Evolutionary conservation across 768 basidiomycete species (phyloP).

Genomic region (Rhodotorula toruloides): DNA sequence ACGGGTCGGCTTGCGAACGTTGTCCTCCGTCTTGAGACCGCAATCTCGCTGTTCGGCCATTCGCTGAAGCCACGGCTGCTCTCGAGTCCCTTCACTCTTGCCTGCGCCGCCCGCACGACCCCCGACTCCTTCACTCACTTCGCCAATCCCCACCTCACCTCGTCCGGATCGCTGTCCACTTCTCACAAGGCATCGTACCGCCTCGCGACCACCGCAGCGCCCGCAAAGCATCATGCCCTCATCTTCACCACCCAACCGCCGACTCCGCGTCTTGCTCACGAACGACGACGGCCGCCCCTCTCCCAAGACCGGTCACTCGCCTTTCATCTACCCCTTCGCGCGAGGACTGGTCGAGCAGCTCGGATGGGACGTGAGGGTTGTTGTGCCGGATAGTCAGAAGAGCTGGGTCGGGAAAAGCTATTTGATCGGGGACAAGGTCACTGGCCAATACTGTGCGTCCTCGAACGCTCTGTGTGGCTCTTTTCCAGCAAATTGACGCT

Average conservation of each 20-base stretch:
- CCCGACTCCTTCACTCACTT: background rate
- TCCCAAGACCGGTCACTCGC: constrained; percentile 42
- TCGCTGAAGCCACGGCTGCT: too few species aligned
- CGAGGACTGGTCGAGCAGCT: constrained; percentile 42
- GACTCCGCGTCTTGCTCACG: constrained; percentile 25
- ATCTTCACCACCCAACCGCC: background rate
- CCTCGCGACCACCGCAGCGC: too few species aligned
- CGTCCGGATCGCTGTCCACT: too few species aligned
- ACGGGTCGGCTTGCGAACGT: too few species aligned
- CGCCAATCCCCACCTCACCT: too few species aligned
- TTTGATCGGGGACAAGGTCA: constrained; percentile 39
- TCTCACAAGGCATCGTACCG: too few species aligned
- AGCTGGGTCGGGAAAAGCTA: constrained; percentile 49
- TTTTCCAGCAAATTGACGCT: background rate
- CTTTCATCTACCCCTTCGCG: constrained; percentile 49
- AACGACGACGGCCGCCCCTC: constrained; percentile 50
- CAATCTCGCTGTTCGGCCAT: too few species aligned
- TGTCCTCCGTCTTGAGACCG: too few species aligned
- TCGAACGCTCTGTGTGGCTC: background rate
- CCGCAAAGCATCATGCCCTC: background rate
- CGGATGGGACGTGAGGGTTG: constrained; percentile 48
- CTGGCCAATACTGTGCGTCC: background rate
- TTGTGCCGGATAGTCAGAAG: constrained; percentile 48
- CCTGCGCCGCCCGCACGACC: background rate
- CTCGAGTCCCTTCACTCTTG: too few species aligned